Evolutionary conservation across 768 basidiomycete species (phyloP), one percentile per base, ranked within the genome.

Genomic region (Pleurotus salmoneostramineus): DNA sequence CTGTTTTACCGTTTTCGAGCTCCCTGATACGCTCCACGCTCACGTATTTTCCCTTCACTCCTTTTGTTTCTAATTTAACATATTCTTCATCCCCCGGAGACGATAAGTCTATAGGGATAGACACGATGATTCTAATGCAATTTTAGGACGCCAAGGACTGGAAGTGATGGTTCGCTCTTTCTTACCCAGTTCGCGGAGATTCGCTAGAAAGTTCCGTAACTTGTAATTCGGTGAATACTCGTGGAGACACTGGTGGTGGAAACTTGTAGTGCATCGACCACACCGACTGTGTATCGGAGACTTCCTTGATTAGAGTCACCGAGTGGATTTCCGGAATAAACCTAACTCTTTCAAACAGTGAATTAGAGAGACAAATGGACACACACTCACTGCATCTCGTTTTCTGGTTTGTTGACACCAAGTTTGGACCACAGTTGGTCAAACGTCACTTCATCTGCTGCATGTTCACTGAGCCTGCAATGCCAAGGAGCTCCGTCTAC

Each of bases 181-280:
- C 82, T n/a, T 62, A 90, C 87, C 87, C 89, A 47, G 76, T 79
- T 58, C 78, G 80, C 35, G 83, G 82, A 35, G 77, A 71, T 3
- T 73, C 66, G 44, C 82, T 77, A 27, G 74, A 70, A 27, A 87
- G 70, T 59, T 83, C 77, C 7, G 75, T 73, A n/a, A 86, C 79
- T 65, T 90, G 88, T 40, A 91, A 69, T 36, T 85, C 87, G 1
- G 89, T 91, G 69, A 91, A 93, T 17, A 88, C 80, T 11, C 90
- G 84, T 7, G 89, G 83, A 3, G 88, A 85, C 15, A 91, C 70
- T 2, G 89, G 84, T 5, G 87, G 82, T 0, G 82, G 74, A 70
- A 91, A 89, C 2, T 79, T 86, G 70, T 93, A 93, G 68, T 83
- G 82, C 59, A 88, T 60, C 0, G 86, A 80, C 89, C 88, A 91